Conservation (phyloP, 495 filamentous ascomycete species). For the Trichoderma parareesei region DNA sequence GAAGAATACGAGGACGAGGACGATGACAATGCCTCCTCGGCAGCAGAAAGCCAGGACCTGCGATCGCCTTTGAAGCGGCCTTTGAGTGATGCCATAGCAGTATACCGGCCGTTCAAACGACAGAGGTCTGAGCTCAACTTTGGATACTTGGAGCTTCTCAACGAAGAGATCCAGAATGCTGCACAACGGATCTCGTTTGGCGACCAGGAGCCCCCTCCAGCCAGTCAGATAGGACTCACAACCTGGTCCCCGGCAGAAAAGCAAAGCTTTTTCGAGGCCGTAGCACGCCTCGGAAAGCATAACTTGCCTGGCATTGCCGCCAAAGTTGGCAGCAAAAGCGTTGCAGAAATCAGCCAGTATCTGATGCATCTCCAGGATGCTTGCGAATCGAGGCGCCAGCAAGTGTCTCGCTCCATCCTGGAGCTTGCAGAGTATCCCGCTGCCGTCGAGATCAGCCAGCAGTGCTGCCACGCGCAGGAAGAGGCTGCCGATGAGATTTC, state of each 20-base stretch:
- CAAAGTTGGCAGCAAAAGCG: slow-evolving; percentile 61
- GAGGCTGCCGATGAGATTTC: slow-evolving; percentile 54
- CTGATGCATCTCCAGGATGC: slow-evolving; percentile 50
- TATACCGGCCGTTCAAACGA: slow-evolving; percentile 24
- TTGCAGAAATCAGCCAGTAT: slow-evolving; percentile 65
- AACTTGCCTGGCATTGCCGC: slow-evolving; percentile 51
- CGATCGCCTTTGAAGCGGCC: neutral
- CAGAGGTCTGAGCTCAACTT: slow-evolving; percentile 34
- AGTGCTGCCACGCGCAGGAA: slow-evolving; percentile 60
- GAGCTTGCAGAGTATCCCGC: slow-evolving; percentile 51
- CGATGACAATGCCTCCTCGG: slow-evolving; percentile 5
- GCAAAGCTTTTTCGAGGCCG: slow-evolving; percentile 52
- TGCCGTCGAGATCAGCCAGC: slow-evolving; percentile 62
- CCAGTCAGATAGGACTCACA: slow-evolving; percentile 56
- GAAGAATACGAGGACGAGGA: slow-evolving; percentile 11
- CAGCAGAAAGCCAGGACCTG: neutral
- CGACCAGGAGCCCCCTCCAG: slow-evolving; percentile 14
- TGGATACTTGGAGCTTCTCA: slow-evolving; percentile 53
- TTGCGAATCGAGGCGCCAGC: neutral
- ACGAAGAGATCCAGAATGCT: slow-evolving; percentile 42
- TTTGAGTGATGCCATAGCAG: neutral
- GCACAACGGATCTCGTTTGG: slow-evolving; percentile 21
- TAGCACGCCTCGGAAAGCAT: slow-evolving; percentile 55
- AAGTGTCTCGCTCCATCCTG: slow-evolving; percentile 13
- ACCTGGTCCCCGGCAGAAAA: slow-evolving; percentile 68